These are phyloP conservation scores for Solanum chilense DNA, from an alignment of 257 asterid genomes.

Conservation along the genomic window DNA sequence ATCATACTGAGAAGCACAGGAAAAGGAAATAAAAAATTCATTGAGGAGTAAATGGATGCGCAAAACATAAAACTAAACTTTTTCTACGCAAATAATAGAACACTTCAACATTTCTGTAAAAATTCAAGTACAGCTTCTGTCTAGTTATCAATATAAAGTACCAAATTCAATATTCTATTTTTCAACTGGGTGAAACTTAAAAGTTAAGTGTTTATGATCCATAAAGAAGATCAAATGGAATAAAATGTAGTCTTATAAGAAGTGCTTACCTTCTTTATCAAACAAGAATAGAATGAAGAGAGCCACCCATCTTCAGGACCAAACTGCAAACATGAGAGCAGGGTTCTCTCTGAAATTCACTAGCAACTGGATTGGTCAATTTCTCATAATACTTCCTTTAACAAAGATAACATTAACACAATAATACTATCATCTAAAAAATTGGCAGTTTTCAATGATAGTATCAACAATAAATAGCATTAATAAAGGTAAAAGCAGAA, in stretches of 20 bases:
- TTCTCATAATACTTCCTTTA: not conserved
- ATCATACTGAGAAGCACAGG: conserved; percentile 54
- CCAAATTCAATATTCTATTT: not conserved
- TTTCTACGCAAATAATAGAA: not conserved
- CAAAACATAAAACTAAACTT: not conserved
- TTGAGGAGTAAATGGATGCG: not conserved
- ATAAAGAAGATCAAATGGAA: not conserved
- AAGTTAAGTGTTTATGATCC: not conserved
- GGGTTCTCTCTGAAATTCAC: conserved; percentile 51
- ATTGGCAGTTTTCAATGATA: not conserved
- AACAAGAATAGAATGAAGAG: conserved; percentile 86
- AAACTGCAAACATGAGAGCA: conserved; percentile 63
- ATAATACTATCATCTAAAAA: not conserved
- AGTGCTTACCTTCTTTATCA: conserved; percentile 71
- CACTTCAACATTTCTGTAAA: not conserved
- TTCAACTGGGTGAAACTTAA: not conserved
- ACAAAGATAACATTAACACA: not conserved
- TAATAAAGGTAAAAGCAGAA: not conserved
- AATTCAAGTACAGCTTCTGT: not conserved
- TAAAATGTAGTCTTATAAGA: not conserved
- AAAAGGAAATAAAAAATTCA: conserved; percentile 3
- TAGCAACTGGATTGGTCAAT: not conserved
- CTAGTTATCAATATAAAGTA: not conserved
- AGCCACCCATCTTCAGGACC: conserved; percentile 94
- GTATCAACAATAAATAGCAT: not conserved